Base-by-base conservation (phyloP, 1,284 basidiomycete genomes). In the Puccinia novopanici region DNA sequence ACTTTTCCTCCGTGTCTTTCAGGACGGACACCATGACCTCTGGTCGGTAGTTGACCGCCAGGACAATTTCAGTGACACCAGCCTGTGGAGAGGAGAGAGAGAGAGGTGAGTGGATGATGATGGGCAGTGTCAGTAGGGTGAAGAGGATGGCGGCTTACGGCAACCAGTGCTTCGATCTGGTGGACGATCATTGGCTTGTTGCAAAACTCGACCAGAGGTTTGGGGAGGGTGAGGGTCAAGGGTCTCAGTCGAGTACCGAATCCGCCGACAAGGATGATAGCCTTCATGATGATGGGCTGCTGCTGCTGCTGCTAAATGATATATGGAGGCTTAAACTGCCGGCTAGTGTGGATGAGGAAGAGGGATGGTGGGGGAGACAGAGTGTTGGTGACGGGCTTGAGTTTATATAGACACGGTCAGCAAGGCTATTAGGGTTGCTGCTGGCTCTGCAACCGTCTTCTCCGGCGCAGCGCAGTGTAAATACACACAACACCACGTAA, bases 21-120 rank as follows among this genome's bases (percentile, higher is more conserved):
- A 89, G 85, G 45, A 88, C 86, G 24, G 87, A 86, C 70, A 88
- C 88, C 88, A 89, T 89, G 82, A 89, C 87, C 83, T 88, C 87
- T 24, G 87, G 87, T 70, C 87, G 85, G 85, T 88, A 88, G 85
- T 88, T 88, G 84, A 89, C 88, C 50, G 88, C 88, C 75, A 89
- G 87, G 71, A 89, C 88, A 82, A 89, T 87, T 84, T 88, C 88
- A 83, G 87, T 88, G 84, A 89, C 88, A 75, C 88, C 88, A 80
- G 88, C 88, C 87, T 88, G 81, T 17, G 57, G 75, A 24, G 40
- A 63, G 24, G 27, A 15, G 50, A 57, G 40, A 68, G 61, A 52
- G 54, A 42, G 37, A 30, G 30, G 10, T 54, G 54, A 63, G 15
- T n/a, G n/a, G 57, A 34, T 76, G 37, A 50, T 40, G n/a, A 24